A percentile compares a stretch with the other conserved stretches of the same genome.
Conservation (phyloP, 495 filamentous ascomycete genomes). For the Cryomyces antarcticus region DNA sequence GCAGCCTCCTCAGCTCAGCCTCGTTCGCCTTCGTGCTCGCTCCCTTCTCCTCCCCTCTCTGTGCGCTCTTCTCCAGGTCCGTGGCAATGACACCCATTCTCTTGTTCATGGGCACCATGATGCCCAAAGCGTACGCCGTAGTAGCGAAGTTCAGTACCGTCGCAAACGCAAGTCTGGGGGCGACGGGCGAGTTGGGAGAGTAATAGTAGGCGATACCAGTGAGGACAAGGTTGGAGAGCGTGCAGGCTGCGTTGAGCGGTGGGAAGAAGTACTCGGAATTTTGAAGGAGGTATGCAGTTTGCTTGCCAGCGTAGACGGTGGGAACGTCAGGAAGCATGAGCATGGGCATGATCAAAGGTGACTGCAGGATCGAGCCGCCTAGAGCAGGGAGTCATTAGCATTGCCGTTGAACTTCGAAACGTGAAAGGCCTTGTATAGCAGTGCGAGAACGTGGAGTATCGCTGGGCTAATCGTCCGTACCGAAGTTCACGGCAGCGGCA, state of each 20-base stretch:
- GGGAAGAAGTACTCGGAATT: slow-evolving; percentile 8
- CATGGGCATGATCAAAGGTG: slow-evolving; percentile 8
- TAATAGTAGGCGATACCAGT: slow-evolving; percentile 3
- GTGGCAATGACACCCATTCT: slow-evolving; percentile 4
- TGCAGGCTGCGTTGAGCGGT: slow-evolving; percentile 6
- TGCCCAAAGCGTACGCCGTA: slow-evolving; percentile 6
- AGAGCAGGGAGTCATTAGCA: too few species aligned
- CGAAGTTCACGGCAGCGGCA: too few species aligned
- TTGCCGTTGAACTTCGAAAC: too few species aligned
- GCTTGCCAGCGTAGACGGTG: slow-evolving; percentile 2
- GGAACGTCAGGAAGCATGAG: slow-evolving; percentile 5
- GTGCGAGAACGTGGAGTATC: too few species aligned
- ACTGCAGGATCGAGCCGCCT: slow-evolving; percentile 8
- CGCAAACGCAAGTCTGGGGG: neutral
- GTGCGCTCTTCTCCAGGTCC: slow-evolving; percentile 1
- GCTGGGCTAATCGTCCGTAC: too few species aligned
- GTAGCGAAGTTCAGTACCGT: slow-evolving; percentile 1
- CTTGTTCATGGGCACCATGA: slow-evolving; percentile 9
- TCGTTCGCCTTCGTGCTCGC: too few species aligned
- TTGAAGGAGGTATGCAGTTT: slow-evolving; percentile 6
- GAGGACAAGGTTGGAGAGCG: slow-evolving; percentile 6
- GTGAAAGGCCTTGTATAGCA: too few species aligned
- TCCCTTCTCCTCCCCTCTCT: slow-evolving; percentile 3
- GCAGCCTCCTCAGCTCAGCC: slow-evolving; percentile 6
- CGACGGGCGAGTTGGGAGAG: neutral